Conservation (phyloP, 441 rosid genomes). For the Gossypium gossypioides region DNA sequence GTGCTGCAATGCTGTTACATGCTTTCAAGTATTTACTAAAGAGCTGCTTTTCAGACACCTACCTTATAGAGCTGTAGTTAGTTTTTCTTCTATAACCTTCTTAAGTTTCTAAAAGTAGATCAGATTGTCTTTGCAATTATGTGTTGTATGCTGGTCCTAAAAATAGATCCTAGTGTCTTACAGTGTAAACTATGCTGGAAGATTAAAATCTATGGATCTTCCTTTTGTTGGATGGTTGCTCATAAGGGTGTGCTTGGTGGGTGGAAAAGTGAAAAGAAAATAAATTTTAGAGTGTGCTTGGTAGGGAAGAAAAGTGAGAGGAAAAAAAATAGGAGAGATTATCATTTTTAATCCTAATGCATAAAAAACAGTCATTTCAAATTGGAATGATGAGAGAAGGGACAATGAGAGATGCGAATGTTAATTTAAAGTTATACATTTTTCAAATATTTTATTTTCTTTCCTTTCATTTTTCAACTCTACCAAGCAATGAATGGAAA, state of each 20-base stretch:
- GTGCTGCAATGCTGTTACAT: not conserved
- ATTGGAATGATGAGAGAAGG: not conserved
- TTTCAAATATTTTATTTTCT: not conserved
- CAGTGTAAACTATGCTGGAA: not conserved
- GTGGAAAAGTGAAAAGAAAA: not conserved
- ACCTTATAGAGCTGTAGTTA: not conserved
- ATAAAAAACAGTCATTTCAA: not conserved
- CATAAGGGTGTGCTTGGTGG: not conserved
- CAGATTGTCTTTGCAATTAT: not conserved
- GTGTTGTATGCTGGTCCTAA: not conserved
- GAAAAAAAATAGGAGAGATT: not conserved
- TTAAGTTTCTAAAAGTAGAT: not conserved
- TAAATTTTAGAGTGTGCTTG: not conserved
- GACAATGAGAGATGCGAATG: not conserved
- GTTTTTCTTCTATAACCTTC: not conserved
- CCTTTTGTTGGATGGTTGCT: constrained; percentile 1
- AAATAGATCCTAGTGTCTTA: not conserved
- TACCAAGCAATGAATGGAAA: not conserved
- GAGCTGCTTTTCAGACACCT: not conserved
- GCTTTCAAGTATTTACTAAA: not conserved
- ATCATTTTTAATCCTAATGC: not conserved
- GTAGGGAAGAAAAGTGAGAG: not conserved
- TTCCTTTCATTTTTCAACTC: not conserved
- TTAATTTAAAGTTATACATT: too few species aligned
- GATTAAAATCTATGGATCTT: not conserved